These are phyloP conservation scores for Clitopilus passeckerianus DNA, from an alignment of 768 basidiomycete genomes.

Conservation along the genomic window DNA sequence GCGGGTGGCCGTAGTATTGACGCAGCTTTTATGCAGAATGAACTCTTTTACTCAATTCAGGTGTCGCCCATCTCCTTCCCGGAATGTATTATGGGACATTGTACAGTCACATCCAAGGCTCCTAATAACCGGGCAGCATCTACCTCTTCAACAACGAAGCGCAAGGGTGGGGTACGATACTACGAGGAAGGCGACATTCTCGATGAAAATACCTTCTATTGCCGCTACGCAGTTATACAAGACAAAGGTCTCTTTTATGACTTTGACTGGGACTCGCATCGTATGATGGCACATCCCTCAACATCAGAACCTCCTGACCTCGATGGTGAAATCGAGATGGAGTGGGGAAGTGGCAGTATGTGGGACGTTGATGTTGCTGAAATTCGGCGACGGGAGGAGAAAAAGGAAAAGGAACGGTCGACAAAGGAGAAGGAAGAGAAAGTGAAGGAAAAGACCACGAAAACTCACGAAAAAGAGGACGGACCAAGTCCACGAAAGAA, in stretches of 20 bases:
- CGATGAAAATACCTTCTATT: constrained; percentile 38
- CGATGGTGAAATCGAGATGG: constrained; percentile 13
- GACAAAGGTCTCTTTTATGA: constrained; percentile 58
- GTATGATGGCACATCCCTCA: constrained; percentile 28
- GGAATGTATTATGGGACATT: constrained; percentile 45
- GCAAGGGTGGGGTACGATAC: not conserved
- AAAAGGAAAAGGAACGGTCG: constrained; percentile 3
- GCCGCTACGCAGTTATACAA: constrained; percentile 53
- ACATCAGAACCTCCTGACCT: constrained; percentile 19
- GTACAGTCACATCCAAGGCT: constrained; percentile 34
- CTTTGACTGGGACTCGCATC: constrained; percentile 54
- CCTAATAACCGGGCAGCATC: constrained; percentile 9
- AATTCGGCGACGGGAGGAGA: constrained; percentile 8
- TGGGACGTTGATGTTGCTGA: constrained; percentile 41
- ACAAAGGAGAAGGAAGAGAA: constrained; percentile 1
- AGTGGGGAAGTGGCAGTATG: constrained; percentile 33
- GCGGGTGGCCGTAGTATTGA: not conserved
- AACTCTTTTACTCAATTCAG: constrained; percentile 64
- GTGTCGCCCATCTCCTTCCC: constrained; percentile 45
- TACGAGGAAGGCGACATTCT: constrained; percentile 1
- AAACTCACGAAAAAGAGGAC: not conserved
- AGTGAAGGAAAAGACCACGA: constrained; percentile 1
- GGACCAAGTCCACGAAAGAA: constrained; percentile 12
- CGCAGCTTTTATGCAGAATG: constrained; percentile 52
- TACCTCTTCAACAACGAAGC: constrained; percentile 1